Evolutionary conservation across 2,329 filamentous ascomycete species (phyloP).

Genomic region (Pseudogymnoascus sp.): DNA sequence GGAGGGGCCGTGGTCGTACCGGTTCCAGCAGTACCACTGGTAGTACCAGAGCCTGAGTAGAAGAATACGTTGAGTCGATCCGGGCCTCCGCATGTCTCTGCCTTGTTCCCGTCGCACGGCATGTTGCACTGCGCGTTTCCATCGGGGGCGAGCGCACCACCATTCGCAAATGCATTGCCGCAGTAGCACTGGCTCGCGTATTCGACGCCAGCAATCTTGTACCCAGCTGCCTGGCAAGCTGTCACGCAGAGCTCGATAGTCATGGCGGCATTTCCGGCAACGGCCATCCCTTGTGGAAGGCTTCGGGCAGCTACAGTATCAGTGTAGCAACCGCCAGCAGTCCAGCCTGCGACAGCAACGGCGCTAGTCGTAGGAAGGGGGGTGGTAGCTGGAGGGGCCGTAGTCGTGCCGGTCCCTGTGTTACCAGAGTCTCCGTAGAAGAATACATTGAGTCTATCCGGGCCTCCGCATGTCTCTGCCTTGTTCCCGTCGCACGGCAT

Average conservation of each 20-base stretch:
- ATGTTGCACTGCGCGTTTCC: constrained; percentile 32
- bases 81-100: constrained; percentile 22
- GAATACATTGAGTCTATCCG: background rate
- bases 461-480: constrained; percentile 23
- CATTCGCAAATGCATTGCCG: background rate
- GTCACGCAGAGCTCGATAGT: constrained; percentile 18
- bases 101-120: constrained; percentile 21
- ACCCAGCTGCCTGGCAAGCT: constrained; percentile 22
- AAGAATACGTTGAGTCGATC: constrained; percentile 1
- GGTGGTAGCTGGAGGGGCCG: constrained; percentile 11
- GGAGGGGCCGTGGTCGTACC: constrained; percentile 21
- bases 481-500: constrained; percentile 23
- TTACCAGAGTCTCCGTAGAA: background rate
- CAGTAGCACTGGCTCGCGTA: constrained; percentile 37
- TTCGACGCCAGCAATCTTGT: constrained; percentile 36
- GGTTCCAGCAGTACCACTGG: background rate
- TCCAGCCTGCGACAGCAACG: background rate
- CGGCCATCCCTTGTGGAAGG: background rate
- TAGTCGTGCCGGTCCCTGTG: background rate
- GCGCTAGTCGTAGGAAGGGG: background rate
- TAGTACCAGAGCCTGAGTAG: background rate
- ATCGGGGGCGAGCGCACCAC: constrained; percentile 11
- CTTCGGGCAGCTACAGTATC: constrained; percentile 2
- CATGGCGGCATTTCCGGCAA: constrained; percentile 12
- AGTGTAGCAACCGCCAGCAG: constrained; percentile 8